Conservation (phyloP, 129 eudicot genomes). For the Oenanthe sinensis region DNA sequence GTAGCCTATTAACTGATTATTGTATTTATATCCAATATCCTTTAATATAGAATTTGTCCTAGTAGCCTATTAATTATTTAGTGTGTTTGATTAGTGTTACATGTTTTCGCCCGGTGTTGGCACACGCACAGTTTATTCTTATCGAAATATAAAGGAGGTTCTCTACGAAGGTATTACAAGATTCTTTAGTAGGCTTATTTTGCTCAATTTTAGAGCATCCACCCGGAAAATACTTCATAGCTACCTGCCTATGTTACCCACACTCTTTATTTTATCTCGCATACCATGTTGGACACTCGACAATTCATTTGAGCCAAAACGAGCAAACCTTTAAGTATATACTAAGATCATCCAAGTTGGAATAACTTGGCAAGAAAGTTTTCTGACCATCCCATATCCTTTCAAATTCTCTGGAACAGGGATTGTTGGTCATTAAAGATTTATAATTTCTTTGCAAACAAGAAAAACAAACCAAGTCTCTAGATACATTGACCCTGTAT, state of each 20-base stretch:
- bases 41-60: background rate
- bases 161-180: background rate
- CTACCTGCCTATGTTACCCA: background rate
- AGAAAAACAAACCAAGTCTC: background rate
- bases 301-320: background rate
- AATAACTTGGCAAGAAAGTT: background rate
- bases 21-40: background rate
- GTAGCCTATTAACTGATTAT: background rate
- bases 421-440: background rate
- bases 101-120: background rate
- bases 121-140: background rate
- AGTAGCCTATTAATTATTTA: background rate
- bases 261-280: background rate
- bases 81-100: background rate
- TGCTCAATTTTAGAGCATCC: background rate
- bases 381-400: background rate
- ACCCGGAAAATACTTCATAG: no score
- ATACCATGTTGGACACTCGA: background rate
- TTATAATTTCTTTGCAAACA: background rate
- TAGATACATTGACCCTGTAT: background rate
- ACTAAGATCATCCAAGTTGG: background rate
- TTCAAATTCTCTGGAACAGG: background rate
- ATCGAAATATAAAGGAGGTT: background rate
- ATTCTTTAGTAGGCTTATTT: background rate
- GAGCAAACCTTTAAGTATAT: background rate